Conservation (phyloP, 768 basidiomycete genomes). For the Podaxis rugospora region DNA sequence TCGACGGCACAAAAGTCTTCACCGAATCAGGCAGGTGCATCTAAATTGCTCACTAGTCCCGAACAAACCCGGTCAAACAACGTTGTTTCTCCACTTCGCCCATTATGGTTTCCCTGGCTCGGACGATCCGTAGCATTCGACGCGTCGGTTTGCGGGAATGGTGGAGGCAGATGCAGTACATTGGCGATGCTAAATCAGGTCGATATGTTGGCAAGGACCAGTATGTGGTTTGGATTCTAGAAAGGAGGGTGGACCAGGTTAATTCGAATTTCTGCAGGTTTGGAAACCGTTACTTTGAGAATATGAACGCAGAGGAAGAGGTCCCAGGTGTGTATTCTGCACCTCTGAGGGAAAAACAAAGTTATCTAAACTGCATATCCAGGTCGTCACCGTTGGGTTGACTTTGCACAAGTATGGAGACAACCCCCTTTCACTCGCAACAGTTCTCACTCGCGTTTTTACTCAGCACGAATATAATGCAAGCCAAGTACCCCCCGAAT, state of each 20-base stretch:
- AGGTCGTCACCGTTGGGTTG: conserved; percentile 98
- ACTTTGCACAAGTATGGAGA: conserved; percentile 72
- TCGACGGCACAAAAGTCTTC: background rate
- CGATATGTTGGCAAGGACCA: conserved; percentile 72
- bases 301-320: conserved; percentile 82
- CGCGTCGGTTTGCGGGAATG: conserved; percentile 79
- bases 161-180: conserved; percentile 91
- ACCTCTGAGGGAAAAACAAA: background rate
- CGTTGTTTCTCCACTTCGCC: conserved; percentile 4
- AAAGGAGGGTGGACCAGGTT: conserved; percentile 8
- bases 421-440: background rate
- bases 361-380: background rate
- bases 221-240: conserved; percentile 43
- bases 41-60: conserved; percentile 10
- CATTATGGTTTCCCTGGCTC: conserved; percentile 65
- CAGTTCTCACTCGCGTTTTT: conserved; percentile 2
- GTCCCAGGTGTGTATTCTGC: conserved; percentile 61
- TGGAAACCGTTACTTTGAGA: conserved; percentile 94
- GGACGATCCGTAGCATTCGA: conserved; percentile 73
- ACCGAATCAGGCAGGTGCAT: background rate
- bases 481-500: conserved; percentile 92
- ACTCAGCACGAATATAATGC: conserved; percentile 79
- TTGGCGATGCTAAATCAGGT: conserved; percentile 91
- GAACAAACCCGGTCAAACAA: conserved; percentile 31
- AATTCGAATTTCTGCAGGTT: conserved; percentile 46